Base-by-base conservation (phyloP, 768 basidiomycete genomes). In the Kwoniella botswanensis region DNA sequence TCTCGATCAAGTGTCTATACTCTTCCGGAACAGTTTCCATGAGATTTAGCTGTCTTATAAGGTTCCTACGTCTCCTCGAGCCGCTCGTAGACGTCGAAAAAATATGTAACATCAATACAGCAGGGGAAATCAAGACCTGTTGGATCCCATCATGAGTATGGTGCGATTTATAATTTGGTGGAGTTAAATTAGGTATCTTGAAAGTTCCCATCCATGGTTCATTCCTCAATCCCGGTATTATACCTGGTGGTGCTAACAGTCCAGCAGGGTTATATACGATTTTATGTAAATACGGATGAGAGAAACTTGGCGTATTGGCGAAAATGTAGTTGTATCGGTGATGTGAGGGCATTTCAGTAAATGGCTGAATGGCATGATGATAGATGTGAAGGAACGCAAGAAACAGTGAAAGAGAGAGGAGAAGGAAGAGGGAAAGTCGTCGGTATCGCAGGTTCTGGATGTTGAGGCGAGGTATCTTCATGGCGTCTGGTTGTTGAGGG, bases 1-100 rank as follows among this genome's bases (percentile, higher is more conserved):
- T 29, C 29, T 77, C 73, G 12, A 77, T 59, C 21, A 77, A 60
- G 52, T 77, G 71, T 13, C 69, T 15, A 50, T 66, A 73, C 26
- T 26, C 54, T 22, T 61, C 58, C 10, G 73, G 76, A 4, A 77
- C 53, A 43, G 67, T 58, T 18, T 50, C 43, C 1, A 68, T 44
- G 5, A 63, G 63, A 12, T 53, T 44, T 10, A 63, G 42, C 9
- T 59, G 58, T 12, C 76, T 57, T 17, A 77, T 69, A 56, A 74
- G 24, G 2, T 62, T 29, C 17, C 76, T 50, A 6, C 61, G 52
- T 17, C 43, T 46, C 63, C 62, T 64, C 17, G 70, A 66, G 46
- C 26, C 59, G 4, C 65, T 22, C 3, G 62, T 53, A 22, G 70
- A 57, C n/a, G 68, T 75, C 24, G 74, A 75, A 54, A 75, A 77